Percentiles rank a stretch among this genome's conserved stretches.
These are phyloP conservation scores for Coccomyxa sp. DNA, from an alignment of 139 green algal species.

Conservation along the genomic window DNA sequence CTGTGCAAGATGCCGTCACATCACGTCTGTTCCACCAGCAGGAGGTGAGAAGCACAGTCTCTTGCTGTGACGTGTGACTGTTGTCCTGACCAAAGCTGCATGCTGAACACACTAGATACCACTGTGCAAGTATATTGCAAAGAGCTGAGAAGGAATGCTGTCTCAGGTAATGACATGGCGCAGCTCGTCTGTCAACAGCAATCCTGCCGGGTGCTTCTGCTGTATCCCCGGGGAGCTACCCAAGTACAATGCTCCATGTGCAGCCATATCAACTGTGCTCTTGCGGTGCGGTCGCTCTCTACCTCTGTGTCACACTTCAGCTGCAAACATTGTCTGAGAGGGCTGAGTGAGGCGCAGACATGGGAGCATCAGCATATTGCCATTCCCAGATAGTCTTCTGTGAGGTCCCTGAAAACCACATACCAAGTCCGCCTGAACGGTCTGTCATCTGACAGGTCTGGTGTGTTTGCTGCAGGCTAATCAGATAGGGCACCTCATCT, in stretches of 20 bases:
- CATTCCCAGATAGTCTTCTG: not conserved
- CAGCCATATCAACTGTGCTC: constrained; percentile 69
- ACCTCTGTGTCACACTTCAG: not conserved
- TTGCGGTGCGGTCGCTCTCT: constrained; percentile 14
- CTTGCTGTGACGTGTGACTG: too few species aligned
- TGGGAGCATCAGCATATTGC: not conserved
- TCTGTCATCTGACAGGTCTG: not conserved
- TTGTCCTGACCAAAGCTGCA: not conserved
- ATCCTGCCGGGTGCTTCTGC: constrained; percentile 76
- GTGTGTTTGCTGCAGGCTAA: constrained; percentile 40
- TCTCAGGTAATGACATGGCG: constrained; percentile 53
- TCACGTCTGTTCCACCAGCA: constrained; percentile 68
- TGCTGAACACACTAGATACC: not conserved
- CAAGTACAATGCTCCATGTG: constrained; percentile 94
- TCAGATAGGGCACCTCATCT: constrained; percentile 81
- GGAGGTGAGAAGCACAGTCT: constrained; percentile 31
- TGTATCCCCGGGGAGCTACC: constrained; percentile 83
- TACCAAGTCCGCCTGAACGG: not conserved
- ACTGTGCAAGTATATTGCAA: not conserved
- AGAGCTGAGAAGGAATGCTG: not conserved
- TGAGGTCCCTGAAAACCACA: not conserved
- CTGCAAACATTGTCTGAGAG: not conserved
- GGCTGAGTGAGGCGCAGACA: not conserved
- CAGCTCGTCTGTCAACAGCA: constrained; percentile 85
- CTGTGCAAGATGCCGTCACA: constrained; percentile 77